phyloP scores from a whole-genome alignment of 139 green algal genomes.

The Chlorella sp. region DNA sequence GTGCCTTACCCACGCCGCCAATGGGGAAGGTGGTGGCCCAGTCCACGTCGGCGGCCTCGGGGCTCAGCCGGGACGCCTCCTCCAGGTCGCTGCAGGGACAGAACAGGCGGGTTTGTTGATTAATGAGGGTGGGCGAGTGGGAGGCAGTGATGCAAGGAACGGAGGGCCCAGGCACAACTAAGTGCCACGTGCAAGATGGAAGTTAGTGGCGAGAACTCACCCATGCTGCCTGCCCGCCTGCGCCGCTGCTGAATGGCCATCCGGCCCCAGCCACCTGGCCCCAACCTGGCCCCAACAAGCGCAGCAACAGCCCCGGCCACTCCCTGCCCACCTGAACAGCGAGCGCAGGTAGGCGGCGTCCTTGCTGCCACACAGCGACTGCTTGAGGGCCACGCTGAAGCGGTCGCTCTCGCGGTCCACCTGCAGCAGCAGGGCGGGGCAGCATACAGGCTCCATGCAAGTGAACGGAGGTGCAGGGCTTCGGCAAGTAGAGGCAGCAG shows the following conservation, averaged over 20 bases:
- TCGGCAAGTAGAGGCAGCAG: not conserved
- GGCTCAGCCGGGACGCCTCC: conserved; percentile 26
- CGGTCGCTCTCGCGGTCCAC: conserved; percentile 44
- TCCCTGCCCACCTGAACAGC: conserved; percentile 36
- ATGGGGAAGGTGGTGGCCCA: conserved; percentile 20
- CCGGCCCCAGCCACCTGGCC: too few species aligned
- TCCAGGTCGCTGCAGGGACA: conserved; percentile 60
- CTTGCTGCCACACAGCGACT: conserved; percentile 46
- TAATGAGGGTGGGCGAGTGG: too few species aligned
- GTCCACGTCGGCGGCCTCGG: conserved; percentile 27
- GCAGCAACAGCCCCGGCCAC: not conserved
- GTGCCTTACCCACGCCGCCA: conserved; percentile 18
- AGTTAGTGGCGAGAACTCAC: too few species aligned
- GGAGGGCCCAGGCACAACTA: too few species aligned
- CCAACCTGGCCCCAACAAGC: too few species aligned
- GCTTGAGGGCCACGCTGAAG: conserved; percentile 70
- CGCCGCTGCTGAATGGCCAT: too few species aligned
- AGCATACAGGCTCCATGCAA: not conserved
- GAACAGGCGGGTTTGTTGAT: too few species aligned
- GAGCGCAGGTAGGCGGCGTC: conserved; percentile 52
- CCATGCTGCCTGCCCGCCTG: too few species aligned
- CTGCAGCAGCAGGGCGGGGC: not conserved
- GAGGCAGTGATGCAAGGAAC: not conserved
- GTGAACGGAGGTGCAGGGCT: too few species aligned
- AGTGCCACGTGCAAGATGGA: too few species aligned